Evolutionary conservation across 352 stramenopile species (phyloP).

Genomic region (Phytophthora syringae): DNA sequence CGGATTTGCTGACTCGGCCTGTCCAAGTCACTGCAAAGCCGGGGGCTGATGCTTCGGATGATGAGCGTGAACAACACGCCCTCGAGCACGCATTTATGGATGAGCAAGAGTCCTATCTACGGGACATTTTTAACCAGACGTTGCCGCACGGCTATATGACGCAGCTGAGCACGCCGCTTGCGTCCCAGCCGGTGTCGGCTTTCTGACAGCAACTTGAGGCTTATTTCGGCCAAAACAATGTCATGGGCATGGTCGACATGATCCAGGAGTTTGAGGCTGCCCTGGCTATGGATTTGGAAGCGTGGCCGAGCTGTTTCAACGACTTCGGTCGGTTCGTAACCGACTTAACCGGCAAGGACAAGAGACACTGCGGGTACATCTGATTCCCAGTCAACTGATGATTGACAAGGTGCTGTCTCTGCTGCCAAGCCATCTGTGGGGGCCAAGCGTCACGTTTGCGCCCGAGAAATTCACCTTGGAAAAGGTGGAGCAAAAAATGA

Average conservation of each 20-base stretch:
- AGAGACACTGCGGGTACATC: too few species aligned
- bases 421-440: too few species aligned
- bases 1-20: constrained; percentile 2
- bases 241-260: constrained; percentile 1
- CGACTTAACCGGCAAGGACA: too few species aligned
- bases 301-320: too few species aligned
- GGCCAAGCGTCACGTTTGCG: too few species aligned
- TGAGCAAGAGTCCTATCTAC: constrained; percentile 14
- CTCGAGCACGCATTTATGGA: constrained; percentile 1
- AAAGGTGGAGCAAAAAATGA: too few species aligned
- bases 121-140: constrained; percentile 17
- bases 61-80: neutral
- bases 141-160: constrained; percentile 8
- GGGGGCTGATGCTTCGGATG: neutral
- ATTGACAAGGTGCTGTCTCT: too few species aligned
- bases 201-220: neutral
- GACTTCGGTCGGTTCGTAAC: too few species aligned
- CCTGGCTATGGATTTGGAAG: constrained; percentile 1
- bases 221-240: neutral
- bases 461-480: too few species aligned
- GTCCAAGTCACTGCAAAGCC: too few species aligned
- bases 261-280: neutral
- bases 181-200: neutral
- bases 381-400: too few species aligned
- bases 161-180: constrained; percentile 1